Percentiles rank a stretch among this genome's conserved stretches.
Evolutionary conservation across 345 rosid genomes (phyloP).

Genomic region (Limnanthes douglasii): DNA sequence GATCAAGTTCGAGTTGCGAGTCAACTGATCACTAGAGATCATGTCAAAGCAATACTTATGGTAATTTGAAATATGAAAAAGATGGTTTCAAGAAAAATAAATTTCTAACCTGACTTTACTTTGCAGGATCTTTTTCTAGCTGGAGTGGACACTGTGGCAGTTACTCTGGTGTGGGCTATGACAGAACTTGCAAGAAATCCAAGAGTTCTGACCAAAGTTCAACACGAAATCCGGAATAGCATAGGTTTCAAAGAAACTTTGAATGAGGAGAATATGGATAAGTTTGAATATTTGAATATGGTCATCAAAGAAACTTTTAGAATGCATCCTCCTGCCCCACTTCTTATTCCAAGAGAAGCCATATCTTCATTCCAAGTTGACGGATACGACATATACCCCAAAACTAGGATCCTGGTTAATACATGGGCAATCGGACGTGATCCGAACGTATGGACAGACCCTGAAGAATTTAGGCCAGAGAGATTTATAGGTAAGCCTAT

Average conservation of each 20-base stretch:
- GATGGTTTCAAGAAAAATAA: not conserved
- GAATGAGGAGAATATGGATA: constrained; percentile 5
- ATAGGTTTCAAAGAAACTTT: constrained; percentile 12
- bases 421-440: constrained; percentile 25
- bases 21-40: constrained; percentile 11
- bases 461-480: constrained; percentile 18
- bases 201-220: constrained; percentile 16
- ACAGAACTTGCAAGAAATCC: constrained; percentile 19
- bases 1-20: constrained; percentile 4
- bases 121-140: constrained; percentile 20
- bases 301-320: constrained; percentile 22
- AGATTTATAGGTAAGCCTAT: constrained; percentile 11
- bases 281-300: constrained; percentile 22
- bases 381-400: constrained; percentile 13
- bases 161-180: constrained; percentile 15
- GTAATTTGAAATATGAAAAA: constrained; percentile 10
- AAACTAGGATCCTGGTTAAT: constrained; percentile 14
- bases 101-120: not conserved
- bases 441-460: constrained; percentile 12
- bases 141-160: constrained; percentile 16
- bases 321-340: constrained; percentile 24
- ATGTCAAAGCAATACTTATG: constrained; percentile 22
- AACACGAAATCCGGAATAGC: constrained; percentile 13
- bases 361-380: constrained; percentile 13
- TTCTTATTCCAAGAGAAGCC: constrained; percentile 22